A percentile compares a stretch with the other conserved stretches of the same genome.
phyloP scores from a whole-genome alignment of 2,329 filamentous ascomycete species.

The Dothistroma septosporum region DNA sequence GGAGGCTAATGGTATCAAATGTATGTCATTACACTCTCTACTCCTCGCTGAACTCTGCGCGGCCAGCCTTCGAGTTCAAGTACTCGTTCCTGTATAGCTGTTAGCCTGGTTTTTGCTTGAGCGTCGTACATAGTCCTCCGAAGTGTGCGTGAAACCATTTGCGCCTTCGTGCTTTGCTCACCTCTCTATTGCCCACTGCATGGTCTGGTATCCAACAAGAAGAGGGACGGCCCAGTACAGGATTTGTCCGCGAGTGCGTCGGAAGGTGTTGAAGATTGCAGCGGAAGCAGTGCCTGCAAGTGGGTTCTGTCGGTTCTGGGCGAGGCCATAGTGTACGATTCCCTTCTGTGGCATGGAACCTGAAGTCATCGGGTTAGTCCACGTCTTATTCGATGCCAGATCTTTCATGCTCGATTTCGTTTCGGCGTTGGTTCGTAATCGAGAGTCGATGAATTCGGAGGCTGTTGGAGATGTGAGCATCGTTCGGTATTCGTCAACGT shows the following conservation, averaged over 20 bases:
- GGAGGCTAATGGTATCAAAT: conserved; percentile 8
- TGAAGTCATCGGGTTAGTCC: conserved; percentile 18
- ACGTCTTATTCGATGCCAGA: background rate
- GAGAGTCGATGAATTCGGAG: background rate
- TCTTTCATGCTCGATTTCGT: background rate
- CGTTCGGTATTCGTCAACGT: conserved; percentile 36
- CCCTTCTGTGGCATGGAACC: conserved; percentile 56
- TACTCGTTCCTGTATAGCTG: conserved; percentile 63
- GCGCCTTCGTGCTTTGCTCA: conserved; percentile 47
- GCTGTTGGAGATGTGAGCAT: background rate
- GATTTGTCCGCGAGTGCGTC: conserved; percentile 78
- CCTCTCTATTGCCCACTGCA: conserved; percentile 91
- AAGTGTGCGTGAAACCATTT: background rate
- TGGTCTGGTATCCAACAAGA: conserved; percentile 70
- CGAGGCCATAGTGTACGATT: conserved; percentile 67
- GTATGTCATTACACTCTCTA: conserved; percentile 11
- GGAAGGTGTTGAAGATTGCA: conserved; percentile 93
- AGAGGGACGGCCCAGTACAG: conserved; percentile 84
- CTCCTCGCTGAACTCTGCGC: conserved; percentile 49
- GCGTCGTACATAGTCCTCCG: background rate
- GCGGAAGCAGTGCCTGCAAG: conserved; percentile 72
- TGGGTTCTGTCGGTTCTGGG: conserved; percentile 83
- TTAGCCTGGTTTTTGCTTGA: conserved; percentile 2
- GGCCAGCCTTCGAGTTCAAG: conserved; percentile 73
- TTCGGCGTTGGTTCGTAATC: background rate